Base-by-base conservation (phyloP, 2,329 filamentous ascomycete genomes). In the Cryphonectria nitschkei region DNA sequence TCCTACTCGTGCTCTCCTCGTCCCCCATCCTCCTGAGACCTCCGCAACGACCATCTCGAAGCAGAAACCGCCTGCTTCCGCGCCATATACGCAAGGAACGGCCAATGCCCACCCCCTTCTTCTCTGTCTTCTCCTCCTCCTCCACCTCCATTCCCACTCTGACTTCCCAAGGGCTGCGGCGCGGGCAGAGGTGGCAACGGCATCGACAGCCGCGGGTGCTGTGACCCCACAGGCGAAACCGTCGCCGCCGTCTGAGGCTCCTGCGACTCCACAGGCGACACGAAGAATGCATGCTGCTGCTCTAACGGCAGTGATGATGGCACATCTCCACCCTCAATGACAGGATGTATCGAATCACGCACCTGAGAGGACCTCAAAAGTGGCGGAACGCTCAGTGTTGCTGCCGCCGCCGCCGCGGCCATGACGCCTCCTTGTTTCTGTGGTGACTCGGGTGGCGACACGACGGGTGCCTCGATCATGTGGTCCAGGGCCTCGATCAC, bases 51-150 rank as follows among this genome's bases (percentile, higher is more conserved):
- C 71, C 71, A 72, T 34, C 69, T 68, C 56, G 62, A 61, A 43
- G 64, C 61, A 22, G 65, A n/a, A 16, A 72, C 68, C 50, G 68
- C 68, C 71, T 68, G 68, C 66, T 72, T 72, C 13, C 71, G 65
- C 32, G 62, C 66, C 68, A 72, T 71, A 14, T 72, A 72, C 6
- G 39, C 65, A 0, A 72, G n/a, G 7, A 67, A 72, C 8, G 71
- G 65, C 62, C 58, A 64, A 26, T 72, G 68, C 46, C 29, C 70
- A 32, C 63, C 65, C 2, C 58, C 68, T 34, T 52, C 58, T 9
- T 62, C 41, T n/a, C n/a, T 46, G 19, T 16, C 13, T 6, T 19
- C 43, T 22, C 14, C 43, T 26, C 26, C 26, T 26, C 26, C 26
- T 34, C 34, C 34, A 34, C 34, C 34, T 34, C 34, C 1, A 4